Percentiles rank a stretch among this genome's conserved stretches.
phyloP scores from a whole-genome alignment of 1,284 basidiomycete species.

The Melampsora americana region DNA sequence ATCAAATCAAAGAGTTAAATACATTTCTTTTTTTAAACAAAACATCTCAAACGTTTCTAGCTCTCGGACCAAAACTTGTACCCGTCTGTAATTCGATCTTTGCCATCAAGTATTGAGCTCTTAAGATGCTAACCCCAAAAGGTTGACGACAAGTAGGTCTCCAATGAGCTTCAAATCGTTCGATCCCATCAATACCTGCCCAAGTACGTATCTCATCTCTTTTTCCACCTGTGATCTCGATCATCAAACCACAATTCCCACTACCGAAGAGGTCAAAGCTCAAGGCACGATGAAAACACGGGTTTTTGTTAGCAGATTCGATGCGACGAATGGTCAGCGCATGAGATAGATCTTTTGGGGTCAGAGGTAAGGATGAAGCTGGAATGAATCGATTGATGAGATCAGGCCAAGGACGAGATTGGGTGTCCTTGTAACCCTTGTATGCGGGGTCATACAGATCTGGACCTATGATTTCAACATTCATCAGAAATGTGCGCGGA shows the following conservation, averaged over 20 bases:
- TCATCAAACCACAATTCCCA: conserved; percentile 30
- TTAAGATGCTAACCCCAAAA: not conserved
- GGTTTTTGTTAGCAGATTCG: conserved; percentile 14
- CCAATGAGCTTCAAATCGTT: not conserved
- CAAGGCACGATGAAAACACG: conserved; percentile 16
- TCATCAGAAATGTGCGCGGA: not conserved
- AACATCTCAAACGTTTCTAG: too few relatives aligned
- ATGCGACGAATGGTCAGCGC: conserved; percentile 1
- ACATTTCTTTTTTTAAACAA: not conserved
- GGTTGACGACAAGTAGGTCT: conserved; percentile 1
- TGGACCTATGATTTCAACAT: not conserved
- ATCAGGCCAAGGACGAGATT: conserved; percentile 14
- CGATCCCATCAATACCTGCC: conserved; percentile 9
- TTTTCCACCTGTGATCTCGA: conserved; percentile 18
- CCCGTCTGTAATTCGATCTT: not conserved
- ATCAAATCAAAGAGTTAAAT: too few relatives aligned
- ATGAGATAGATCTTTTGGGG: conserved; percentile 21
- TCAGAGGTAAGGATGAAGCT: not conserved
- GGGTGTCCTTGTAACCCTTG: conserved; percentile 6
- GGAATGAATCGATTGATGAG: conserved; percentile 31
- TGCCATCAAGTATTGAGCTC: not conserved
- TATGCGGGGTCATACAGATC: conserved; percentile 13
- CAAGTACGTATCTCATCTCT: conserved; percentile 16
- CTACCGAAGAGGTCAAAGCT: conserved; percentile 29
- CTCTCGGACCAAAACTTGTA: too few relatives aligned